phyloP scores from a whole-genome alignment of 345 rosid species.

The Excoecaria cochinchinensis region DNA sequence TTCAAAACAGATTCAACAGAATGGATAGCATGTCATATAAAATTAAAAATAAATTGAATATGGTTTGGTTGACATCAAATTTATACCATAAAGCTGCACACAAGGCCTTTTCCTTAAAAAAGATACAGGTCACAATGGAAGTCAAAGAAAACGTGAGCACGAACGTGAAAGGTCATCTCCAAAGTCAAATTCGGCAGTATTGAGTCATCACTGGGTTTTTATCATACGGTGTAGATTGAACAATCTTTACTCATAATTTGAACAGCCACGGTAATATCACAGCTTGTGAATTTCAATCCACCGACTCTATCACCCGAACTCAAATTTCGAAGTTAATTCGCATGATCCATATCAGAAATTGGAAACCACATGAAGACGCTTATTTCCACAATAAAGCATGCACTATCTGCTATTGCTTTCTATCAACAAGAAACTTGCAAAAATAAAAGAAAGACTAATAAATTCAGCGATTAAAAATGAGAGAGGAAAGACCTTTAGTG shows the following conservation, averaged over 20 bases:
- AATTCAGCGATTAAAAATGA: not conserved
- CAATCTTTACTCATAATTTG: not conserved
- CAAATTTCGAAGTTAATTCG: not conserved
- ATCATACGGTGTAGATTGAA: not conserved
- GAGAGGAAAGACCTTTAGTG: conserved; percentile 47
- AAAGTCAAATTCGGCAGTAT: not conserved
- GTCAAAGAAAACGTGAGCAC: not conserved
- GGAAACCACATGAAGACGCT: not conserved
- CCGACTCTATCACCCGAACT: not conserved
- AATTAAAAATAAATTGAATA: not conserved
- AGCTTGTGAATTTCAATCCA: not conserved
- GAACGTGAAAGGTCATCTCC: not conserved
- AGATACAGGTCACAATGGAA: not conserved
- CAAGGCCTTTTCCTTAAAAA: not conserved
- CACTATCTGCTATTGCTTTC: not conserved
- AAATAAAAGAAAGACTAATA: not conserved
- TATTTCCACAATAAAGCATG: not conserved
- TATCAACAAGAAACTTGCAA: not conserved
- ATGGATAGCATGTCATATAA: not conserved
- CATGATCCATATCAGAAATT: not conserved
- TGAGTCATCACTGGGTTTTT: not conserved
- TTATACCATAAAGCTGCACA: not conserved
- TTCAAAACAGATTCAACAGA: not conserved
- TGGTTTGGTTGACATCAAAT: not conserved
- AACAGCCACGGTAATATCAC: not conserved